Base-by-base conservation (phyloP, 768 basidiomycete species). In the Tricholomella constricta region DNA sequence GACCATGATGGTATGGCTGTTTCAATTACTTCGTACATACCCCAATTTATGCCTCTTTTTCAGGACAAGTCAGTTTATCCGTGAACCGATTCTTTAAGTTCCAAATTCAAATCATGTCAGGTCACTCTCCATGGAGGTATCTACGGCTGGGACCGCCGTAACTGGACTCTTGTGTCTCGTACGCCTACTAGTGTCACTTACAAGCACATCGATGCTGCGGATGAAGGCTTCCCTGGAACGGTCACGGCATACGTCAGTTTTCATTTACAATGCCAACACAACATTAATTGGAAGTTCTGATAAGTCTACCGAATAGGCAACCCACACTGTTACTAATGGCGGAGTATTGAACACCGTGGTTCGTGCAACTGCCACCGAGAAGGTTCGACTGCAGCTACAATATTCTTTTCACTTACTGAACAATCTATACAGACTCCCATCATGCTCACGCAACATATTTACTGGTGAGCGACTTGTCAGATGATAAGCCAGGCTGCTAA, bases 111-210 rank as follows among this genome's bases (percentile, higher is more conserved):
- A 23, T 25, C 46, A 63, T 62, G 63, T 9, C 60, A 76, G 64
- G 78, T 79, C 29, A 82, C 80, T 2, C 68, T 84, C 1, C 83
- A 84, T 61, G 83, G 83, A 0, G 82, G 83, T 1, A 73, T 74
- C 15, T 66, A 72, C 46, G 83, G 83, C 17, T 86, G 78, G 75
- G 84, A 85, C 59, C 72, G 76, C 14, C 75, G 78, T 6, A 79
- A 78, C 65, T 85, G 83, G 82, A 80, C 75, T 2, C 53, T 82
- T 6, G 73, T 76, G 0, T 64, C 69, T 11, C 72, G 68, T 55
- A 70, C 72, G 5, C 56, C 68, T 15, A 77, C 72, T 1, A 79
- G 78, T 45, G 79, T 84, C 2, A 81, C 79, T 0, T 85, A 76
- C 63, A 72, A 72, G 51, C 79, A 80, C 52, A 25, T 81, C 23